A percentile compares a stretch with the other conserved stretches of the same genome.
phyloP scores from a whole-genome alignment of 1,284 basidiomycete species.

The Melampsora larici-populina region DNA sequence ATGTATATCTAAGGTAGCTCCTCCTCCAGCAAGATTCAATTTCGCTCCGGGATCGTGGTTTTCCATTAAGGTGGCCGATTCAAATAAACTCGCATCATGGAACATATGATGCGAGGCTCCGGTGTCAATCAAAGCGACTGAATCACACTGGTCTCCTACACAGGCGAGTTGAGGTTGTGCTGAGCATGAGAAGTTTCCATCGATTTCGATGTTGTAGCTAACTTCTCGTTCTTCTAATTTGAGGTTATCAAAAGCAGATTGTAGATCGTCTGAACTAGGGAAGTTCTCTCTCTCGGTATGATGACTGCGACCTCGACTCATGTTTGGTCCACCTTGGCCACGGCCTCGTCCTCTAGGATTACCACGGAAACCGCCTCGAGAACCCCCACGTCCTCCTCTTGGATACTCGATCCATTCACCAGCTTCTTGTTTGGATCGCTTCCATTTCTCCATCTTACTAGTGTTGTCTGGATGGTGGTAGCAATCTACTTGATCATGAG shows the following conservation, averaged over 20 bases:
- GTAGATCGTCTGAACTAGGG: no score
- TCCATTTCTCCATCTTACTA: neutral
- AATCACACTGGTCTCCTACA: neutral
- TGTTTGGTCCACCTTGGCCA: neutral
- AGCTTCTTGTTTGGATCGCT: neutral
- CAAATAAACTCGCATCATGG: neutral
- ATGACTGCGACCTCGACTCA: no score
- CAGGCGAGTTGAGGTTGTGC: neutral
- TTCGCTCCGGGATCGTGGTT: neutral
- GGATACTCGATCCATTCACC: neutral
- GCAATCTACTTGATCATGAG: no score
- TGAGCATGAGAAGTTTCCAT: neutral
- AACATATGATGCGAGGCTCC: neutral
- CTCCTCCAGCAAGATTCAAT: neutral
- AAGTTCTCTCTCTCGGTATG: neutral
- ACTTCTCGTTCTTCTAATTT: neutral
- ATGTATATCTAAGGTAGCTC: neutral
- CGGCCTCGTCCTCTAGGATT: neutral
- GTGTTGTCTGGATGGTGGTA: neutral
- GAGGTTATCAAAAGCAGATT: neutral
- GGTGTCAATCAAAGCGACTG: no score
- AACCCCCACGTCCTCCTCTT: neutral
- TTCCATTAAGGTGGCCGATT: neutral
- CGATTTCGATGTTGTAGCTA: neutral
- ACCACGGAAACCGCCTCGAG: no score